Base-by-base conservation (phyloP, 331 rosid species). In the Stylosanthes scabra region DNA sequence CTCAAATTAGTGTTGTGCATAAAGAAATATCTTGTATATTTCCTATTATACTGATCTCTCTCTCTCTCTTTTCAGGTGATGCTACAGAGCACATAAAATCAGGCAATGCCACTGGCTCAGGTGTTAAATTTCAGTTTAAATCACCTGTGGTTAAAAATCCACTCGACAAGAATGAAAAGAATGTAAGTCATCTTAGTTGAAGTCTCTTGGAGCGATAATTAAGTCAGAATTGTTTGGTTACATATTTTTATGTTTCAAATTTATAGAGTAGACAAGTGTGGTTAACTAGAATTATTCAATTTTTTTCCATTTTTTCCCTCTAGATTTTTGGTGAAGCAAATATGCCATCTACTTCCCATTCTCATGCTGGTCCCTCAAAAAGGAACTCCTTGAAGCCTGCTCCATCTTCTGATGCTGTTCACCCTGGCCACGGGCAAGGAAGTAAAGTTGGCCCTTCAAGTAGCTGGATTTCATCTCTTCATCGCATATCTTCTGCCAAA, bases 381-480 rank as follows among this genome's bases (percentile, higher is more conserved):
- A 77, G 93, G 76, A 86, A 81, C 47, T 50, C 80, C 70, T 64
- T 86, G 46, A 90, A 90, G 78, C 87, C 87, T 72, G 45, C 52
- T 68, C 49, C 74, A 71, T 75, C 97, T 44, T 9, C 86, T 55
- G 98, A 90, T 86, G 75, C 84, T 55, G 66, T 83, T 14, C 87
- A 93, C 66, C 75, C 77, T 54, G 74, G 82, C 62, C 87, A 73
- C 31, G 93, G 87, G 46, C 87, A 80, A 51, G 88, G 86, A 39
- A 83, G 70, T 59, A 88, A 78, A 84, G 63, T 88, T 72, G 96
- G 95, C 69, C 91, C 93, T 76, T 93, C 97, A 25, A 88, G 92
- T 78, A 93, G 96, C 86, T 93, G 97, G 98, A 84, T 93, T 84
- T 80, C 94, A 60, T 90, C 97, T 64, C 79, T 90, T 75, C 97